These are phyloP conservation scores for Kodamaea plutei DNA, from an alignment of 1,139 yeast genomes.

Conservation along the genomic window DNA sequence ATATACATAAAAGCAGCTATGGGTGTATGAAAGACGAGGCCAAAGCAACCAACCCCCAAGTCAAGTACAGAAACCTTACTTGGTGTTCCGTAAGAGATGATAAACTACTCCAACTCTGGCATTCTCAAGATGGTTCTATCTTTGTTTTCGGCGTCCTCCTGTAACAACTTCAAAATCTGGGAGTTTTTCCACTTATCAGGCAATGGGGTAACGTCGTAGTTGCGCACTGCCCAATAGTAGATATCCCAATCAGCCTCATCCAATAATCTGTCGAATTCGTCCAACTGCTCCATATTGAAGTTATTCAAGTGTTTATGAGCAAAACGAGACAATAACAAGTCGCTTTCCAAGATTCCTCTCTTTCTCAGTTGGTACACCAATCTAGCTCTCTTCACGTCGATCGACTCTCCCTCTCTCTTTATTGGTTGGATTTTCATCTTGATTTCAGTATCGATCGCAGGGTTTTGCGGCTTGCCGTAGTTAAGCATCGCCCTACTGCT, in stretches of 20 bases:
- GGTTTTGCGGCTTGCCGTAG: conserved; percentile 45
- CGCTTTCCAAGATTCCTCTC: conserved; percentile 94
- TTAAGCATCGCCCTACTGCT: conserved; percentile 21
- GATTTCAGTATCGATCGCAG: conserved; percentile 27
- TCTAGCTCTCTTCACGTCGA: conserved; percentile 78
- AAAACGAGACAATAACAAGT: conserved; percentile 76
- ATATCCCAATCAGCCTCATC: conserved; percentile 99
- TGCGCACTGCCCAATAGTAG: conserved; percentile 93
- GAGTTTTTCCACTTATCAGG: conserved; percentile 82
- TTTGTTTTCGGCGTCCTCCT: conserved; percentile 70
- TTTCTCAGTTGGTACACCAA: conserved; percentile 88
- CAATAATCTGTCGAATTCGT: conserved; percentile 78
- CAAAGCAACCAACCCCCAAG: too few relatives aligned
- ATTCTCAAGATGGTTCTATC: conserved; percentile 74
- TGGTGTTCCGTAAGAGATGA: too few relatives aligned
- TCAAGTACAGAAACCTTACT: too few relatives aligned
- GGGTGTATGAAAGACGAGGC: too few relatives aligned
- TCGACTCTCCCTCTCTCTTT: conserved; percentile 68
- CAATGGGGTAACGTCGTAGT: conserved; percentile 73
- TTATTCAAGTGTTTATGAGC: conserved; percentile 66
- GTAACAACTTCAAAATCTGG: conserved; percentile 58
- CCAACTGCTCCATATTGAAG: conserved; percentile 64
- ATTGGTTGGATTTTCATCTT: conserved; percentile 67
- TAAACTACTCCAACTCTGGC: conserved; percentile 53
- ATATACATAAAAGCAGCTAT: too few relatives aligned